Base-by-base conservation (phyloP, 2,329 filamentous ascomycete genomes). In the Aureobasidium sp. region DNA sequence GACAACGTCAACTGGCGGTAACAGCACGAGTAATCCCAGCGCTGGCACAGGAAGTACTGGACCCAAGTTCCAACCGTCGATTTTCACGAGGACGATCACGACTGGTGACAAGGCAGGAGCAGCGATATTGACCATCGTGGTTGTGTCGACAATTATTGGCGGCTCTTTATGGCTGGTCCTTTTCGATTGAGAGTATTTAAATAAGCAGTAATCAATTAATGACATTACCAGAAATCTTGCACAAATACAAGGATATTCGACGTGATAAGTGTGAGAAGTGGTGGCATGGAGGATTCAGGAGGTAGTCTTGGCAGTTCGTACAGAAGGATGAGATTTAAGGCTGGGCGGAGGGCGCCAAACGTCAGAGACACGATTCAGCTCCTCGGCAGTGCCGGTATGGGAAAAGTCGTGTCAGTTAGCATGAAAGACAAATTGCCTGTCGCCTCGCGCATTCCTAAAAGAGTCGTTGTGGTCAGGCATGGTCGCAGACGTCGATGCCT, bases 91-190 rank as follows among this genome's bases (percentile, higher is more conserved):
- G 61, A 52, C 57, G 13, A 77, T 85, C 34, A 83, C 81, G 2
- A 76, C 77, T 1, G 84, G 79, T 9, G 87, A 90, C 68, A 83
- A 77, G 64, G 86, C 82, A 4, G 89, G 87, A 8, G 88, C 87
- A 39, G 83, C 82, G 15, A 81, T 91, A 63, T 65, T 85, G 57
- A 92, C 88, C 0, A 72, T 83, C 3, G 48, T 85, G 5, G 71
- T 87, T 3, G 70, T 89, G 30, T 11, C 21, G 27, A 34, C 21
- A 8, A 8, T 45, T 13, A 10, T 55, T 25, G 37, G 53, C 1
- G 53, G 53, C 3, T 55, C 53, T 15, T 5, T 45, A 16, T 55
- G 53, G 53, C 39, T 55, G 34, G 36, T 53, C 45, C 3, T 48
- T 15, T 48, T 48, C n/a, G 45, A 48, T 16, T 48, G 27, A 48